These are phyloP conservation scores for Torulaspora indica DNA, from an alignment of 805 yeast species.

Conservation along the genomic window DNA sequence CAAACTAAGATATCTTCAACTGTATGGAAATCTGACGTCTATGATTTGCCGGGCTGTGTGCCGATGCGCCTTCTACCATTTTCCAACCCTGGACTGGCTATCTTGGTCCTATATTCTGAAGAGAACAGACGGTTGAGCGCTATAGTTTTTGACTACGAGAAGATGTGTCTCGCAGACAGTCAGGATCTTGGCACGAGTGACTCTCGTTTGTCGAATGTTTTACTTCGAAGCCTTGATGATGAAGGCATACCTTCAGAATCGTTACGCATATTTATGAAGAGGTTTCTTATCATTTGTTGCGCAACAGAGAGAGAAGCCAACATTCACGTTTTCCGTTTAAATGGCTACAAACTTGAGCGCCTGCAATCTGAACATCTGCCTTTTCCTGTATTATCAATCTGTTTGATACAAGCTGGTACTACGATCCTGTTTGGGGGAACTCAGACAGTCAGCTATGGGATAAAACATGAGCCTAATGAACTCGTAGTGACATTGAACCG, in stretches of 20 bases:
- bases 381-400: background rate
- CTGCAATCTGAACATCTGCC: background rate
- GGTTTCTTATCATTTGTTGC: background rate
- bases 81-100: background rate
- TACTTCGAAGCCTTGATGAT: background rate
- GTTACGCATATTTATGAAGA: background rate
- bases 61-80: conserved; percentile 6
- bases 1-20: background rate
- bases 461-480: background rate
- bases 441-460: background rate
- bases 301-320: background rate
- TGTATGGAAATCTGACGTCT: background rate
- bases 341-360: background rate
- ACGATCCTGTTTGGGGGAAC: conserved; percentile 4
- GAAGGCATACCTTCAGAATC: background rate
- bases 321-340: conserved; percentile 3
- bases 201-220: background rate
- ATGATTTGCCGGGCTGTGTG: conserved; percentile 6
- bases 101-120: conserved; percentile 1
- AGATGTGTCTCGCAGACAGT: background rate
- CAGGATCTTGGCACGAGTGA: background rate
- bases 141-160: conserved; percentile 6
- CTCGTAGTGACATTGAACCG: background rate
- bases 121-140: background rate
- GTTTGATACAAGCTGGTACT: background rate